Percentiles rank a stretch among this genome's conserved stretches.
phyloP scores from a whole-genome alignment of 208 protist genomes.

The Leishmania guyanensis region DNA sequence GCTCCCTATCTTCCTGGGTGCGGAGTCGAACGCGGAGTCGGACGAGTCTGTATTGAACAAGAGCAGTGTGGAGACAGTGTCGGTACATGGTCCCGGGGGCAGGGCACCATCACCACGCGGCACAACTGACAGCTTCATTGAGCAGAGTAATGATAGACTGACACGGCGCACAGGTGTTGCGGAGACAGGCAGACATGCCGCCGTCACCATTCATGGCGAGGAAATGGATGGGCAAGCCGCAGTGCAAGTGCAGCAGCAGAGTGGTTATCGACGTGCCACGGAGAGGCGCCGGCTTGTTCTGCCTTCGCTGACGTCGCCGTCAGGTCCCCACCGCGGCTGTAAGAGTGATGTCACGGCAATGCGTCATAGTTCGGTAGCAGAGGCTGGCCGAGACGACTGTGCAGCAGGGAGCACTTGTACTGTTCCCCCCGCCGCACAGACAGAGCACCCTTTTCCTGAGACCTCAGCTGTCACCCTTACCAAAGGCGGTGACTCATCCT shows the following conservation, averaged over 20 bases:
- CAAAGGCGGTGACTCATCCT: neutral
- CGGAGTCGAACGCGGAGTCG: neutral
- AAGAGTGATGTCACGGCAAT: neutral
- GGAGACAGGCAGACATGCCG: neutral
- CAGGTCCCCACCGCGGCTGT: neutral
- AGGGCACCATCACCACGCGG: neutral
- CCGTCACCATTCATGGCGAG: neutral
- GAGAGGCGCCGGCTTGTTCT: neutral
- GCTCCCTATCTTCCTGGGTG: neutral
- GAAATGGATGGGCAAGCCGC: neutral
- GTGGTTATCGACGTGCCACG: neutral
- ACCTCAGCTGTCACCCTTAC: neutral
- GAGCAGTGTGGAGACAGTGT: neutral
- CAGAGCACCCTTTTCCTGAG: neutral
- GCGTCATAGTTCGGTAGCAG: neutral
- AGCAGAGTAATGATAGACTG: neutral
- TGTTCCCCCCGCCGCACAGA: neutral
- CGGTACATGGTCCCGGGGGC: neutral
- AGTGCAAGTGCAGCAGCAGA: neutral
- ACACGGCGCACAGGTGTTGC: neutral
- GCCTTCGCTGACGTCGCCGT: neutral
- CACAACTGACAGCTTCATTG: neutral
- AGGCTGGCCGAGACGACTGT: neutral
- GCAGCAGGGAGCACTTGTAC: neutral
- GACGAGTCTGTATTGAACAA: neutral